Conservation (phyloP, 2,329 filamentous ascomycete species). For the Chaetomium globosum region DNA sequence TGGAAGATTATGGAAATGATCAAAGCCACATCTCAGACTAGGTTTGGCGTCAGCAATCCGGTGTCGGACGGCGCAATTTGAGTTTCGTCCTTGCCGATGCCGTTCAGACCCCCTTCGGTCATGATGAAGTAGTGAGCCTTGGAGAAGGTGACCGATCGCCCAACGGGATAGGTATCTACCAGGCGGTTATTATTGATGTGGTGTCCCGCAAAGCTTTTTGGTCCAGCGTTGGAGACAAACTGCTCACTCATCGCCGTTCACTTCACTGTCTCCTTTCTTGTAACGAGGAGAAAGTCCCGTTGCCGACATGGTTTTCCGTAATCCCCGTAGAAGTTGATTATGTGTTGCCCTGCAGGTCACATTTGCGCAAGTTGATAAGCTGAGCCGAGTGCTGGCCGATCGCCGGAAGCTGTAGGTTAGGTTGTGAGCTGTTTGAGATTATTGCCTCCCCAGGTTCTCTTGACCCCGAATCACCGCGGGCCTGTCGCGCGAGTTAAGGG, state of each 20-base stretch:
- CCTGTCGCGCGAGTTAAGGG: neutral
- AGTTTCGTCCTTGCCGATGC: neutral
- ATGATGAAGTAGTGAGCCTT: neutral
- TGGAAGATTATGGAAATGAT: neutral
- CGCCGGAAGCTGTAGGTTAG: neutral
- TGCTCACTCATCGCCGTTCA: neutral
- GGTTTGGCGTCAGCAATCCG: neutral
- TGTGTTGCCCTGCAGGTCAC: neutral
- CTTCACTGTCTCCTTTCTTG: neutral
- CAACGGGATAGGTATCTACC: neutral
- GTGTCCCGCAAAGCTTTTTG: neutral
- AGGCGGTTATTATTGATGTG: neutral
- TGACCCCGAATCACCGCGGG: neutral
- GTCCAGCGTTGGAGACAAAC: too few species aligned
- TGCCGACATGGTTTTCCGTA: neutral
- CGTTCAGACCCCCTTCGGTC: neutral
- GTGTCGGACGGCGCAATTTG: neutral
- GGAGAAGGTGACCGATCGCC: neutral
- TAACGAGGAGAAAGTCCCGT: neutral
- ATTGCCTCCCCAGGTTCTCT: neutral
- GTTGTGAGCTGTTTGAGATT: neutral
- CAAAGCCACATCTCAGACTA: neutral
- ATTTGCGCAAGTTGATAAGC: neutral
- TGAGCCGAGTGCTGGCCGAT: neutral
- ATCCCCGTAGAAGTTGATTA: neutral